Evolutionary conservation across 768 basidiomycete genomes (phyloP).

Genomic region (Sporobolomyces pararoseus): DNA sequence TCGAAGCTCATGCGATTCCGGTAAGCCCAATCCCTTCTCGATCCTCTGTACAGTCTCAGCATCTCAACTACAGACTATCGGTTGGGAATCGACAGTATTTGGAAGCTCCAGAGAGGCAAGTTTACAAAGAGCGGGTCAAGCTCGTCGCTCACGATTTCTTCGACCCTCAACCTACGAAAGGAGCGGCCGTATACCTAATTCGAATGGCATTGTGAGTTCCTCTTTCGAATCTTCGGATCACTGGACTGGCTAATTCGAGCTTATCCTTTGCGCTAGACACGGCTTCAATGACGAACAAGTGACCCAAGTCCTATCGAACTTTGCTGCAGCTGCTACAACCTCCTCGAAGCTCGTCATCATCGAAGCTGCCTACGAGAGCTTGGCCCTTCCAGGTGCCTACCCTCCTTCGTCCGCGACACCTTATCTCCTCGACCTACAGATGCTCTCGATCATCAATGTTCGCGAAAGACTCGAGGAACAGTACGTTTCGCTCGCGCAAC

Average conservation of each 20-base stretch:
- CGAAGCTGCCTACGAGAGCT: slow-evolving; percentile 58
- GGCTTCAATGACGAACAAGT: slow-evolving; percentile 70
- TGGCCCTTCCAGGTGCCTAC: neutral
- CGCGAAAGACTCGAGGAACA: slow-evolving; percentile 6
- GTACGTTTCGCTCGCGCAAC: neutral
- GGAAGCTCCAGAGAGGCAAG: neutral
- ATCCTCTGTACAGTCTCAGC: too few relatives aligned
- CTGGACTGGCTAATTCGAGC: neutral
- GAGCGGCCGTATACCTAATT: slow-evolving; percentile 64
- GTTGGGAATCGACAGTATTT: slow-evolving; percentile 9
- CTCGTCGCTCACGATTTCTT: slow-evolving; percentile 67
- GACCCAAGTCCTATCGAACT: slow-evolving; percentile 53
- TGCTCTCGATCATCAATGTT: slow-evolving; percentile 9
- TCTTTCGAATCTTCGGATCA: neutral
- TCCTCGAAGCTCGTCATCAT: slow-evolving; percentile 65
- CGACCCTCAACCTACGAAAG: slow-evolving; percentile 56
- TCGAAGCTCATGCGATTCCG: slow-evolving; percentile 38
- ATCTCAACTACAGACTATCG: neutral
- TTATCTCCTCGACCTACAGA: slow-evolving; percentile 16
- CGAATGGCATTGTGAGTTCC: slow-evolving; percentile 58
- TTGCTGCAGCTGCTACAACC: slow-evolving; percentile 52
- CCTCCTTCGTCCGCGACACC: neutral
- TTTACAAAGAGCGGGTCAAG: neutral
- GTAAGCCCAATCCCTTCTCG: slow-evolving; percentile 11
- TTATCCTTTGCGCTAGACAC: slow-evolving; percentile 49